These are phyloP conservation scores for Corylus americana DNA, from an alignment of 306 rosid genomes.

Conservation along the genomic window DNA sequence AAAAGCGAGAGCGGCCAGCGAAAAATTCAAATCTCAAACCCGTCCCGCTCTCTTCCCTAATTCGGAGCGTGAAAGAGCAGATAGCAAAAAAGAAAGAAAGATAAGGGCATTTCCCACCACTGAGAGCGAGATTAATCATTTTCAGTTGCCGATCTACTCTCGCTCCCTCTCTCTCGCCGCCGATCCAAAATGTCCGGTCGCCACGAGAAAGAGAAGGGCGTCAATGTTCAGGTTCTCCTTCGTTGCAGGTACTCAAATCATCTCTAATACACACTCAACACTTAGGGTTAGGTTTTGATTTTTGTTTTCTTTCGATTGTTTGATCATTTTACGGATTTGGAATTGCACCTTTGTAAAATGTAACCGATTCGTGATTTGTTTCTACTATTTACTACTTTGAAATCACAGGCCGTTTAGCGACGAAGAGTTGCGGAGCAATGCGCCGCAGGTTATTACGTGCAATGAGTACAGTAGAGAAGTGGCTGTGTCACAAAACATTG, in stretches of 20 bases:
- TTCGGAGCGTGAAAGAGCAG: conserved; percentile 19
- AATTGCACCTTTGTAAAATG: not conserved
- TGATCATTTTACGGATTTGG: not conserved
- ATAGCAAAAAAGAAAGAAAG: conserved; percentile 6
- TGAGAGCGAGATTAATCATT: conserved; percentile 15
- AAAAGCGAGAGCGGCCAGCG: conserved; percentile 44
- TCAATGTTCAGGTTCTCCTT: conserved; percentile 92
- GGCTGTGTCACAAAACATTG: conserved; percentile 81
- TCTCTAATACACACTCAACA: not conserved
- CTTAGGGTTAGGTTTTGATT: not conserved
- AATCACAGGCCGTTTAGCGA: conserved; percentile 76
- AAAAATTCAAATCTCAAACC: conserved; percentile 64
- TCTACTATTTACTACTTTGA: too few relatives aligned
- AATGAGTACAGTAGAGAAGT: conserved; percentile 80
- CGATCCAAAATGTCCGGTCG: conserved; percentile 66
- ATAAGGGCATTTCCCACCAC: conserved; percentile 15
- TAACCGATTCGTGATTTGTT: not conserved
- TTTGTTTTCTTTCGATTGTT: not conserved
- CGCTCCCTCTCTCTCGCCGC: conserved; percentile 19
- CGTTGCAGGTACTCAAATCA: conserved; percentile 68
- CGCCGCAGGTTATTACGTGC: conserved; percentile 86
- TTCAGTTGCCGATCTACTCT: conserved; percentile 39
- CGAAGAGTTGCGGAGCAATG: conserved; percentile 84
- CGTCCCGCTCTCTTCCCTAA: conserved; percentile 44
- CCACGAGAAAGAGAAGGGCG: conserved; percentile 91